Percentiles rank a stretch among this genome's conserved stretches.
Conservation (phyloP, 495 filamentous ascomycete species). For the Emericellopsis terricola region DNA sequence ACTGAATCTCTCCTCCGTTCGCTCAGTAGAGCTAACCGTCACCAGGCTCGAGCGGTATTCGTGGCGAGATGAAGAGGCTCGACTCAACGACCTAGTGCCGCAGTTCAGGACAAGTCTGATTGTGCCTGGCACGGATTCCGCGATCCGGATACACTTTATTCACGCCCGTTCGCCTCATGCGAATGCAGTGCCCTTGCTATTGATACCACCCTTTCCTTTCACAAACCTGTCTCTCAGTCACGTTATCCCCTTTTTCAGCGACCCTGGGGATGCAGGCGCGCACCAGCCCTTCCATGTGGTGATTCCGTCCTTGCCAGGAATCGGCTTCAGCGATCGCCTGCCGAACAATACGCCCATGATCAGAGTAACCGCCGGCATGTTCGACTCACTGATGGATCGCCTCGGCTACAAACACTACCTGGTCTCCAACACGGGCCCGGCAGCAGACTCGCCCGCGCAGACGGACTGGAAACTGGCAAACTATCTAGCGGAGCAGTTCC, state of each 20-base stretch:
- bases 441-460: slow-evolving; percentile 15
- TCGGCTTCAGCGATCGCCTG: slow-evolving; percentile 47
- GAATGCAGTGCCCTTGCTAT: slow-evolving; percentile 38
- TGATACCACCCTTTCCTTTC: slow-evolving; percentile 53
- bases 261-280: slow-evolving; percentile 17
- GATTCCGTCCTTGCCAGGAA: slow-evolving; percentile 52
- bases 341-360: slow-evolving; percentile 38
- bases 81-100: slow-evolving; percentile 34
- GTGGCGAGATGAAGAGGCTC: slow-evolving; percentile 38
- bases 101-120: slow-evolving; percentile 39
- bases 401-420: slow-evolving; percentile 51
- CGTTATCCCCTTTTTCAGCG: slow-evolving; percentile 37
- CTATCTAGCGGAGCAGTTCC: slow-evolving; percentile 31
- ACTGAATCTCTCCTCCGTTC: background rate
- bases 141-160: slow-evolving; percentile 32
- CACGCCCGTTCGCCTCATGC: slow-evolving; percentile 31
- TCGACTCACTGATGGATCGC: slow-evolving; percentile 46
- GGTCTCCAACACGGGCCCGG: slow-evolving; percentile 20
- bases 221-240: slow-evolving; percentile 49
- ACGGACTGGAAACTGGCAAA: slow-evolving; percentile 39
- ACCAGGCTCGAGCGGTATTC: slow-evolving; percentile 39
- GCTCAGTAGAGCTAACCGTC: too few species aligned
- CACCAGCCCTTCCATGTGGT: slow-evolving; percentile 48
- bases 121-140: slow-evolving; percentile 9
- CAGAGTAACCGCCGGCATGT: slow-evolving; percentile 33